Base-by-base conservation (phyloP, 2,329 filamentous ascomycete species). In the Neurospora sp. region DNA sequence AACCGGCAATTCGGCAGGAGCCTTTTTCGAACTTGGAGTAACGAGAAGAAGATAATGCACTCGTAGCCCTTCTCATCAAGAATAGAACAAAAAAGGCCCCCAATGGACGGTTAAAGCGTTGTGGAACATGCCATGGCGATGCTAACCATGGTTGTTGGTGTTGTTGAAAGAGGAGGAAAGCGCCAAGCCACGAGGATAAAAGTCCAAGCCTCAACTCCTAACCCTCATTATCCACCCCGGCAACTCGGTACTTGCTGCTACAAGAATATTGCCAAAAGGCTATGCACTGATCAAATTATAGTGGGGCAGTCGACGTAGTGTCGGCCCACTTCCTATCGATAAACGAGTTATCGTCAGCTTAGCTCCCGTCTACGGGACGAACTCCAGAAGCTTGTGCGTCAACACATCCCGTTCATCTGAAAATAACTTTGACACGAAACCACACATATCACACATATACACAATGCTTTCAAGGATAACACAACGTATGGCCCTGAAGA, bases 391-490 rank as follows among this genome's bases (percentile, higher is more conserved):
- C 46, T 58, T 58, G 46, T 58, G n/a, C n/a, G 19, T 58, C 46
- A 58, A 58, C 46, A 58, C 23, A 28, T 58, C 46, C 23, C 46
- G 23, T 28, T 58, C 19, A 23, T 58, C 23, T 58, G 46, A 58
- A 52, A 58, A 69, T 33, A 66, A n/a, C 67, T 52, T 33, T 23
- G 1, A 38, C 39, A 40, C 40, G 58, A 38, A 40, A 39, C 43
- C 39, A 62, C 68, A 28, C 19, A 52, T 13, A 52, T 11, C 67
- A n/a, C 52, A 58, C 68, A 71, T 19, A 70, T 58, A 39, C 38
- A 62, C 58, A 71, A 80, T 81, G 79, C 75, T 80, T 66, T 78
- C 78, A n/a, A 76, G 77, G 74, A 73, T 77, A 76, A 70, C 77
- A 68, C 76, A 76, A 68, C 76, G 74, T 76, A 75, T 23, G 69